phyloP scores from a whole-genome alignment of 1,284 basidiomycete species.

The Pterulicium gracile region DNA sequence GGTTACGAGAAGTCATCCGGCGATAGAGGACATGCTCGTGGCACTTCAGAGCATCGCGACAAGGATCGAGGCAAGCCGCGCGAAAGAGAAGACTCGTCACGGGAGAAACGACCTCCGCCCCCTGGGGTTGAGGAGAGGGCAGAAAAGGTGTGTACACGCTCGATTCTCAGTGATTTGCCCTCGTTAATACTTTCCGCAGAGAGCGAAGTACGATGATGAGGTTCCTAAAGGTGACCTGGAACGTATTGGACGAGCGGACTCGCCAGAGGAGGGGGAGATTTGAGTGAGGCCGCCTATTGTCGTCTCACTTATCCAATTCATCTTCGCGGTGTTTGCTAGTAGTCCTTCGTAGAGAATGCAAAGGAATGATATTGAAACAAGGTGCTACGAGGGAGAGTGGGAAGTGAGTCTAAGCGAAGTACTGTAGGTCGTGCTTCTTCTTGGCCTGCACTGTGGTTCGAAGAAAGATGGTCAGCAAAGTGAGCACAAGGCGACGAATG shows the following conservation, averaged over 20 bases:
- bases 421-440: constrained; percentile 93
- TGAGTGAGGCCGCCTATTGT: constrained; percentile 24
- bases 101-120: constrained; percentile 34
- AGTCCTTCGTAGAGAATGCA: too few relatives aligned
- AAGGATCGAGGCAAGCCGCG: constrained; percentile 30
- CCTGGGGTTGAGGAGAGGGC: constrained; percentile 39
- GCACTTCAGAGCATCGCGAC: constrained; percentile 28
- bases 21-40: constrained; percentile 14
- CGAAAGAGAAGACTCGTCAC: constrained; percentile 39
- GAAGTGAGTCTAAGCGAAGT: constrained; percentile 60
- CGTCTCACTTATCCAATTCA: not conserved
- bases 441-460: constrained; percentile 80
- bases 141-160: constrained; percentile 46
- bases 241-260: constrained; percentile 36
- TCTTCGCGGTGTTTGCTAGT: too few relatives aligned
- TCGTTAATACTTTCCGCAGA: constrained; percentile 23
- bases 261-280: constrained; percentile 77
- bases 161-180: constrained; percentile 10
- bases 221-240: constrained; percentile 24
- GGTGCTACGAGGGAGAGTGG: too few relatives aligned
- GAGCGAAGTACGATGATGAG: constrained; percentile 41
- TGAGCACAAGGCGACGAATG: constrained; percentile 3
- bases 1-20: too few relatives aligned
- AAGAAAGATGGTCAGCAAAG: constrained; percentile 12
- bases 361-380: too few relatives aligned